A percentile compares a stretch with the other conserved stretches of the same genome.
phyloP scores from a whole-genome alignment of 257 asterid genomes.

The Henckelia pumila region DNA sequence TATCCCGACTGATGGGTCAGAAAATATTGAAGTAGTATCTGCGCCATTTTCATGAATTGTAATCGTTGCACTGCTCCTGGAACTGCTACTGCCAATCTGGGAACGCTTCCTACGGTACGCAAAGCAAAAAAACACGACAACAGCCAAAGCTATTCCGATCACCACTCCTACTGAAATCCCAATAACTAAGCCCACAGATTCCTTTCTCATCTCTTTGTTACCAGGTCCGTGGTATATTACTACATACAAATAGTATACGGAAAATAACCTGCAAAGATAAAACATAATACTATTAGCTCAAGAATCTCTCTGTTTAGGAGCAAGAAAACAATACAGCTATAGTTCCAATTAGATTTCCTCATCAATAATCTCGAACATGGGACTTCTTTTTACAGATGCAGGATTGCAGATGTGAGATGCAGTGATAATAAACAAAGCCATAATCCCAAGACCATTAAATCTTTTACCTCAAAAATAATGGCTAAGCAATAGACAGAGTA shows the following conservation, averaged over 20 bases:
- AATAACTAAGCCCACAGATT: slow-evolving; percentile 58
- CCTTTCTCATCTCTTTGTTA: slow-evolving; percentile 57
- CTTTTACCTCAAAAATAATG: slow-evolving; percentile 1
- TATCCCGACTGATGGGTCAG: slow-evolving; percentile 81
- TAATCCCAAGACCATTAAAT: slow-evolving; percentile 9
- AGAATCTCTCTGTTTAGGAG: background rate
- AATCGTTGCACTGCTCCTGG: slow-evolving; percentile 66
- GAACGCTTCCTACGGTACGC: slow-evolving; percentile 55
- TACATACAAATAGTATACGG: slow-evolving; percentile 30
- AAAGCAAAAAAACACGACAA: slow-evolving; percentile 56
- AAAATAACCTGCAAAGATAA: slow-evolving; percentile 36
- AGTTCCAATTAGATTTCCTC: background rate
- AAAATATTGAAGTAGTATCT: slow-evolving; percentile 59
- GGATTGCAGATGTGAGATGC: too few species aligned
- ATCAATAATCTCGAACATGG: too few species aligned
- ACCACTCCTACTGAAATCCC: slow-evolving; percentile 89
- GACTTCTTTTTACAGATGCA: too few species aligned
- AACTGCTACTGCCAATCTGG: slow-evolving; percentile 79
- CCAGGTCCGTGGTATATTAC: slow-evolving; percentile 29
- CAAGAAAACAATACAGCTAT: slow-evolving; percentile 17
- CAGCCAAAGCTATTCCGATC: slow-evolving; percentile 74
- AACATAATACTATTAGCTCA: slow-evolving; percentile 5
- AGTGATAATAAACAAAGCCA: too few species aligned
- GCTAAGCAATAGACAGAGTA: slow-evolving; percentile 13
- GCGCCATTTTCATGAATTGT: slow-evolving; percentile 76